Percentiles rank a stretch among this genome's conserved stretches.
phyloP scores from a whole-genome alignment of 2,329 filamentous ascomycete genomes.

The Alternaria tenuissima region DNA sequence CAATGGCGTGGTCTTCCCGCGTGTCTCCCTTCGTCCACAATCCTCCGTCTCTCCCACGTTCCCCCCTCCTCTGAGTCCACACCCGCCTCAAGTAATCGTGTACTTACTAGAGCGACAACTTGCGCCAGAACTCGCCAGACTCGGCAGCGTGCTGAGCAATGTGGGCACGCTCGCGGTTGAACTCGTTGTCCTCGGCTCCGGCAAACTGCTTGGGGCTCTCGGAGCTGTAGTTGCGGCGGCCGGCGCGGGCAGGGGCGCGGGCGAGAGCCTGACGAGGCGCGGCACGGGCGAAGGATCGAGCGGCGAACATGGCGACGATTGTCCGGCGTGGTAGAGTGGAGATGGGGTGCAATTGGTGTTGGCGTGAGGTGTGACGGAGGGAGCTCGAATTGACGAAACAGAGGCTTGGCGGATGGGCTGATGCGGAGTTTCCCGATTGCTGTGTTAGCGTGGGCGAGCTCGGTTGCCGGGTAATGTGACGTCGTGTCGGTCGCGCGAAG shows the following conservation, averaged over 20 bases:
- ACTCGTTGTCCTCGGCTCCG: slow-evolving; percentile 81
- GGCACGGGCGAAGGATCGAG: slow-evolving; percentile 43
- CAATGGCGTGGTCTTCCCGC: slow-evolving; percentile 7
- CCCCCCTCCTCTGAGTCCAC: background rate
- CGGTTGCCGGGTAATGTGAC: slow-evolving; percentile 30
- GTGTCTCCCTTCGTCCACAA: background rate
- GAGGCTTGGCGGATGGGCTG: slow-evolving; percentile 26
- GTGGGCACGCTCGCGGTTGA: slow-evolving; percentile 88
- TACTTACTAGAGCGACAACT: slow-evolving; percentile 92
- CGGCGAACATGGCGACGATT: slow-evolving; percentile 45
- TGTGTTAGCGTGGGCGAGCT: slow-evolving; percentile 31
- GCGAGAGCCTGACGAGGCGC: slow-evolving; percentile 67
- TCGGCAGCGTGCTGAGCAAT: slow-evolving; percentile 89
- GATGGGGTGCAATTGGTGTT: slow-evolving; percentile 39
- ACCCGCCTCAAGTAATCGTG: slow-evolving; percentile 1
- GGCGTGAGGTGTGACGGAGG: slow-evolving; percentile 31
- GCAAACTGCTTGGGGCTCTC: slow-evolving; percentile 63
- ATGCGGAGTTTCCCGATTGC: slow-evolving; percentile 23
- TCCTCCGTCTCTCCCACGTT: background rate
- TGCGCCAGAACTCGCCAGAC: slow-evolving; percentile 92
- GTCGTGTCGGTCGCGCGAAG: slow-evolving; percentile 28
- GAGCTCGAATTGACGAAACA: slow-evolving; percentile 33
- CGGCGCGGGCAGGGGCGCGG: slow-evolving; percentile 68
- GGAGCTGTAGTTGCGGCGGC: slow-evolving; percentile 75
- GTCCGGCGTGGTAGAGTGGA: slow-evolving; percentile 40